Evolutionary conservation across 2,329 filamentous ascomycete genomes (phyloP), one percentile per base, ranked within the genome.

Genomic region (Aureobasidium sp.): DNA sequence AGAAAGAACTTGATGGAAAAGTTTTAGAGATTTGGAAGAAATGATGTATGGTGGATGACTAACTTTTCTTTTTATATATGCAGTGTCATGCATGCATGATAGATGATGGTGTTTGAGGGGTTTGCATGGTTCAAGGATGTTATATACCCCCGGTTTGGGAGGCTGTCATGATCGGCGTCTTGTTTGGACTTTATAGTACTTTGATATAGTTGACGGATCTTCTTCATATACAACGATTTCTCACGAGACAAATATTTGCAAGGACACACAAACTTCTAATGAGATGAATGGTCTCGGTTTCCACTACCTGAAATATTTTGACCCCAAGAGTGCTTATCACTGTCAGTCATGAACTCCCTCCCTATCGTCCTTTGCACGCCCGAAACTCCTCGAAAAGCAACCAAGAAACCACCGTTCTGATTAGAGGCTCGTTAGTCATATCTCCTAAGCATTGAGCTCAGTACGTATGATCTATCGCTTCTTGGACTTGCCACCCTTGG

Each of bases 1-100:
- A 80, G 89, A 65, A 89, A 82, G 81, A 91, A 89, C 67, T 77
- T 96, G 66, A 92, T 96, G 88, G 91, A 95, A 82, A 89, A 85
- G 71, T 88, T 84, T 13, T 44, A 9, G 17, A 10, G 5, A 24
- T 44, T 5, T 44, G 5, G 5, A 24, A 17, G 51, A 44, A 10
- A 46, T 44, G 29, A 32, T 20, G 17, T 10, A 27, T 46, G 43
- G 24, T 26, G 13, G 20, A 15, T 46, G 10, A 46, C 15, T 12
- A 24, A 13, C 26, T 26, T 46, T 26, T 26, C 43, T 13, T 46
- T 46, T 10, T n/a, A 48, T 48, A 48, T 17, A 48, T 17, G 29
- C 7, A n/a, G 26, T 13, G 10, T 17, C 26, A 48, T 29, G 46
- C 17, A 29, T 29, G 41, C 26, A 48, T 48, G 46, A 48, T n/a